Evolutionary conservation across 2,329 filamentous ascomycete species (phyloP).

Genomic region (Penicillium freii): DNA sequence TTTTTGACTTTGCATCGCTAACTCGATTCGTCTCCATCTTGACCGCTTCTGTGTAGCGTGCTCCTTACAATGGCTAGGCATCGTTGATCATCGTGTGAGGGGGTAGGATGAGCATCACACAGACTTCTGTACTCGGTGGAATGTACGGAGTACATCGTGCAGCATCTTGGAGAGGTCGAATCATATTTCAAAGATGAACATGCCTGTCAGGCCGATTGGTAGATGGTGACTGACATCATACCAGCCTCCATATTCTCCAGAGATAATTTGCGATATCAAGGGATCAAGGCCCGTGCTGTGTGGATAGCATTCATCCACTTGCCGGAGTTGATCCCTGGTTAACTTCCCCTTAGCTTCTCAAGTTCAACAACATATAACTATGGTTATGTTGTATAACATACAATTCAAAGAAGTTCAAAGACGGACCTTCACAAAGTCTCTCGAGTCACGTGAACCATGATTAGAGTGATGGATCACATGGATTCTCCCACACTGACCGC

Average conservation of each 20-base stretch:
- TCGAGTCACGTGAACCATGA: not conserved
- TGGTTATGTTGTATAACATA: not conserved
- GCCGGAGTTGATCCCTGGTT: not conserved
- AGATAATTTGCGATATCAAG: not conserved
- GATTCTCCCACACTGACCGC: not conserved
- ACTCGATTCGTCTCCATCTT: slow-evolving; percentile 7
- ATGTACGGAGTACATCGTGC: not conserved
- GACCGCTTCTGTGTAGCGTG: slow-evolving; percentile 10
- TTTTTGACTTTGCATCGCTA: slow-evolving; percentile 2
- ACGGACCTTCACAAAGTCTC: not conserved
- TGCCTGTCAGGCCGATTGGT: not conserved
- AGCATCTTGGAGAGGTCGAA: not conserved
- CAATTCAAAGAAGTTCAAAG: not conserved
- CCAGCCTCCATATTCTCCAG: not conserved
- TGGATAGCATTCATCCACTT: not conserved
- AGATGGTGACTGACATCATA: not conserved
- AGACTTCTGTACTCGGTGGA: not conserved
- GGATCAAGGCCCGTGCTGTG: not conserved
- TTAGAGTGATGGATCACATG: not conserved
- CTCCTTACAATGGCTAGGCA: not conserved
- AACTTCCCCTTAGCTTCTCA: not conserved
- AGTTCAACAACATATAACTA: not conserved
- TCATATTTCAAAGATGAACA: not conserved
- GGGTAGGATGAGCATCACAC: not conserved
- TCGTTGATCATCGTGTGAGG: not conserved